Evolutionary conservation across 768 basidiomycete genomes (phyloP).

Genomic region (Boletus rubroflammeus): DNA sequence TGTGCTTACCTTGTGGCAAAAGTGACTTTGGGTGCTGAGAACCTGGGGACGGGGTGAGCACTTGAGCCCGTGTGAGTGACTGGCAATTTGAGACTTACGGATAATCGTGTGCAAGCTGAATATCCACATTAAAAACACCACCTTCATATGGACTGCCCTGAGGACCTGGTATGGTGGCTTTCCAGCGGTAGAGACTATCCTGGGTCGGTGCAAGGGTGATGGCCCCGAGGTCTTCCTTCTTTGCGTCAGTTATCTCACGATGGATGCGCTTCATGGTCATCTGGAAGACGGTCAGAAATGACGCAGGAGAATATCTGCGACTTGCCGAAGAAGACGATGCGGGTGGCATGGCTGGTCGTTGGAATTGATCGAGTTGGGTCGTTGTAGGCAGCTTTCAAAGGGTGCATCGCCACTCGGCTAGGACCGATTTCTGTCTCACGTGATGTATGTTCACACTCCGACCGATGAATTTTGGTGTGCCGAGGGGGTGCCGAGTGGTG

Average conservation of each 20-base stretch:
- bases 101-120: slow-evolving; percentile 68
- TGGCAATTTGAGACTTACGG: slow-evolving; percentile 45
- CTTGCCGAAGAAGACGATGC: slow-evolving; percentile 23
- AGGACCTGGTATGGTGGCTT: slow-evolving; percentile 75
- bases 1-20: slow-evolving; percentile 64
- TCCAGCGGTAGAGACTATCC: slow-evolving; percentile 69
- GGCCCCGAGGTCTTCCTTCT: slow-evolving; percentile 77
- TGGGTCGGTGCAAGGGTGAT: slow-evolving; percentile 67
- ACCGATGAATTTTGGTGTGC: too few species aligned
- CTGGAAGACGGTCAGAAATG: slow-evolving; percentile 26
- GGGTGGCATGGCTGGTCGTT: slow-evolving; percentile 23
- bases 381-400: too few species aligned
- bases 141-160: slow-evolving; percentile 81
- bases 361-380: neutral
- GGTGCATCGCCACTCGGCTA: too few species aligned
- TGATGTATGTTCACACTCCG: too few species aligned
- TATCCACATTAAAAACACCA: slow-evolving; percentile 67
- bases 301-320: neutral
- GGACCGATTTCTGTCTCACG: too few species aligned
- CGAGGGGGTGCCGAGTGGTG: too few species aligned
- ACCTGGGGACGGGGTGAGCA: slow-evolving; percentile 39
- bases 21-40: slow-evolving; percentile 73
- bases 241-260: slow-evolving; percentile 73
- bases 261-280: slow-evolving; percentile 80
- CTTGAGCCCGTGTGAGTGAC: neutral